Evolutionary conservation across 768 basidiomycete genomes (phyloP).

Genomic region (Kwoniella dejecticola): DNA sequence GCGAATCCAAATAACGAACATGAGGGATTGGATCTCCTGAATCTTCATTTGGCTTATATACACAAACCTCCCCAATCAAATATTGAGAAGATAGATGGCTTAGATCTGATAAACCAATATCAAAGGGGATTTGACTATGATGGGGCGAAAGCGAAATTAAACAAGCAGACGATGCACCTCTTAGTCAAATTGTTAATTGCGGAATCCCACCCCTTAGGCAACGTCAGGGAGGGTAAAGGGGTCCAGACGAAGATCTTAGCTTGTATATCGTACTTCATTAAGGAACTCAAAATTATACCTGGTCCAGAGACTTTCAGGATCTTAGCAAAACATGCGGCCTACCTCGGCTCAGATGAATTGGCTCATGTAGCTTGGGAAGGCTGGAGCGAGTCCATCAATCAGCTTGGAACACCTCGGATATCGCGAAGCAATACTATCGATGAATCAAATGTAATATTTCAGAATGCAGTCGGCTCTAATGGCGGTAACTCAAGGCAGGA

Average conservation of each 20-base stretch:
- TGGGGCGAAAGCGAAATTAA: neutral
- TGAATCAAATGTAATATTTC: too few species aligned
- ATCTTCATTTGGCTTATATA: conserved; percentile 14
- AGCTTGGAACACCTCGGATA: neutral
- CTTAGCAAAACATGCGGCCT: neutral
- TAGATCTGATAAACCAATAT: conserved; percentile 11
- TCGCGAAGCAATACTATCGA: too few species aligned
- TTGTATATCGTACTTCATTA: conserved; percentile 11
- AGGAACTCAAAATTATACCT: neutral
- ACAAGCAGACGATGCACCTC: conserved; percentile 12
- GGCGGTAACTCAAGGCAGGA: neutral
- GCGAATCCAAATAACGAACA: neutral
- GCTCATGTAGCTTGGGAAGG: conserved; percentile 14
- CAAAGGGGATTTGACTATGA: neutral
- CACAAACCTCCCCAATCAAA: neutral
- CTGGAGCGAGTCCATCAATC: conserved; percentile 5
- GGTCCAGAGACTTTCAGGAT: conserved; percentile 18
- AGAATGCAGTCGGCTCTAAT: neutral
- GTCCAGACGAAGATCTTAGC: conserved; percentile 11
- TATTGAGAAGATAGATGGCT: neutral
- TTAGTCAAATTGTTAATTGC: conserved; percentile 3
- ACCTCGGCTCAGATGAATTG: neutral
- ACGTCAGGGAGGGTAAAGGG: neutral
- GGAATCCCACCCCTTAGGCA: neutral
- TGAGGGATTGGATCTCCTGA: neutral